phyloP scores from a whole-genome alignment of 371 early-diverging fungal genomes.

The Furculomyces boomerangus region DNA sequence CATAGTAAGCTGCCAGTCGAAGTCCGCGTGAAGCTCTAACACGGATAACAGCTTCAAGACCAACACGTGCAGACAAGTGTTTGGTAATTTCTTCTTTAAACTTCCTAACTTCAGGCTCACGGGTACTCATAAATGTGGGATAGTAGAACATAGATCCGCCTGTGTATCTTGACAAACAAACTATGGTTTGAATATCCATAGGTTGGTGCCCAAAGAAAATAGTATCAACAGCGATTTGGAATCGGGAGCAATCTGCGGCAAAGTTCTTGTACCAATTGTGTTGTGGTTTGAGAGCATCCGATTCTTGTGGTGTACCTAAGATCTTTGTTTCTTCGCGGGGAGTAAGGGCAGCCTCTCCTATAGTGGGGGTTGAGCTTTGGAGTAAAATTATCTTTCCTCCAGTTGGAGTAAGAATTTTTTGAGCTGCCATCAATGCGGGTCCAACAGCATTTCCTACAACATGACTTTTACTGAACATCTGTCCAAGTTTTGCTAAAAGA shows the following conservation, averaged over 20 bases:
- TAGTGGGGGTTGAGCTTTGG: conserved; percentile 64
- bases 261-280: conserved; percentile 82
- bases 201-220: conserved; percentile 78
- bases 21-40: conserved; percentile 84
- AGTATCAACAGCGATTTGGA: conserved; percentile 84
- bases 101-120: conserved; percentile 73
- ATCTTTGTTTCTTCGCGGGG: conserved; percentile 72
- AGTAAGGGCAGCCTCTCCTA: conserved; percentile 72
- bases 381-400: conserved; percentile 80
- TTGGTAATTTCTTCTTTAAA: conserved; percentile 74
- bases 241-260: conserved; percentile 79
- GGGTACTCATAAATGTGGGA: conserved; percentile 79
- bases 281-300: conserved; percentile 61
- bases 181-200: conserved; percentile 84
- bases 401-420: conserved; percentile 46
- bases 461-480: conserved; percentile 58
- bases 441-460: conserved; percentile 59
- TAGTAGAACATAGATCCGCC: conserved; percentile 93
- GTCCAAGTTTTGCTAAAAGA: conserved; percentile 63
- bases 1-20: conserved; percentile 76
- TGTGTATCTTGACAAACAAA: conserved; percentile 73
- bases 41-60: conserved; percentile 92
- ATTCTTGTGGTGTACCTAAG: conserved; percentile 82
- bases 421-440: conserved; percentile 60
- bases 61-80: conserved; percentile 64